Evolutionary conservation across 2,329 filamentous ascomycete species (phyloP), one percentile per base, ranked within the genome.

Genomic region (Coniosporium tulheliwenetii): DNA sequence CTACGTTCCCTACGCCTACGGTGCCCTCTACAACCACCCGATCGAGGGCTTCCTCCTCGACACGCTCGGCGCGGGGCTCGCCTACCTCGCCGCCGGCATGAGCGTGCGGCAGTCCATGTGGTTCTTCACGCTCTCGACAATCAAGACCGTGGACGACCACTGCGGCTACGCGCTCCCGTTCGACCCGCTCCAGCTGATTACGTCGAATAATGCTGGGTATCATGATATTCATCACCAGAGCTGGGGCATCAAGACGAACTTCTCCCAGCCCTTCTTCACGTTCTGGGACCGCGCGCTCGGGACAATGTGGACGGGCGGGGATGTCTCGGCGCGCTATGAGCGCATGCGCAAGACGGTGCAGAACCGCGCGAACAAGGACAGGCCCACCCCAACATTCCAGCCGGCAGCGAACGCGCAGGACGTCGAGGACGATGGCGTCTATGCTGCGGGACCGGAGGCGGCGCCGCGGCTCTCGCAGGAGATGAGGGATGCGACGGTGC

Each of bases 151-250:
- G 19, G 87, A 95, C 55, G 91, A 98, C 57, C 91, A 98, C 65
- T 95, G 89, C 61, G 91, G 91, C 48, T 98, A 96, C 57, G 71
- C 77, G n/a, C 79, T 98, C 45, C 91, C 91, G 1, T 96, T 82
- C 77, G 91, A 98, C 59, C 89, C 89, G 2, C 69, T 96, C 41
- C 87, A 95, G 69, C 79, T 81, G 56, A 71, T 96, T 45, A 93
- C 87, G 36, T 82, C 82, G 58, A 96, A 98, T 69, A 95, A 96
- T 51, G 89, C 91, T 19, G 81, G 79, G 31, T 98, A 96, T 62
- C 91, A 98, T 57, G 91, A 98, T 56, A 89, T 98, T 44, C 91
- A 98, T 63, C 91, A 98, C 64, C 91, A 98, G 64, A 93, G 84
- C 62, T 96, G 89, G 87, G 91, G 91, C 43, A 94, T 98, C 71